Conservation (phyloP, 305 asterid genomes). For the Solanum chacoense region DNA sequence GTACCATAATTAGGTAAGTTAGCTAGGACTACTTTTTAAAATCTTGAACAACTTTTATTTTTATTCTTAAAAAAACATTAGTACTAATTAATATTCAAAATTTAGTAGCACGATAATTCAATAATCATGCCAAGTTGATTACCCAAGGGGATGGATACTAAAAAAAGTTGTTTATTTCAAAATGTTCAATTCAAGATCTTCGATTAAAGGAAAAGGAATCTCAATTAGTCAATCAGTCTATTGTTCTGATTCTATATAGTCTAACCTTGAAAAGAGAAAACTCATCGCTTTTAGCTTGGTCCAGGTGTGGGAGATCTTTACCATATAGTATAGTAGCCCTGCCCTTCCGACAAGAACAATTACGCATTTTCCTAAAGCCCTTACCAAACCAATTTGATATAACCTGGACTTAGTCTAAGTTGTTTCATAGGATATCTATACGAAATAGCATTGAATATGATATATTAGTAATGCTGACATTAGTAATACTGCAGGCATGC, state of each 20-base stretch:
- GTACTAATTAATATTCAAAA: background rate
- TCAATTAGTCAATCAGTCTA: background rate
- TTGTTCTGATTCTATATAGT: background rate
- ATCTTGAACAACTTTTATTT: background rate
- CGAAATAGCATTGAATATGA: background rate
- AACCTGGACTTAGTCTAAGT: background rate
- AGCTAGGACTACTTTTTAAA: background rate
- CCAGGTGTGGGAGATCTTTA: too few relatives aligned
- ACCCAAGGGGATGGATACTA: background rate
- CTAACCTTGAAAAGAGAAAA: background rate
- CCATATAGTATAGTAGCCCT: too few relatives aligned
- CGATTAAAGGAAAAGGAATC: background rate
- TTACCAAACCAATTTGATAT: background rate
- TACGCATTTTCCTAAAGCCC: background rate
- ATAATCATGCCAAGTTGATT: background rate
- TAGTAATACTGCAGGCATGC: conserved; percentile 40
- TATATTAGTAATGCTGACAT: background rate
- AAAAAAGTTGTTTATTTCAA: background rate
- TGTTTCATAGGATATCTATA: too few relatives aligned
- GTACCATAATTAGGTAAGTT: background rate
- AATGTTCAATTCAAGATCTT: background rate
- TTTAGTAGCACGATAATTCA: background rate
- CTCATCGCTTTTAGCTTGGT: background rate
- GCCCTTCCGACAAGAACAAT: background rate
- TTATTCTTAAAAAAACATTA: background rate